Base-by-base conservation (phyloP, 1,284 basidiomycete genomes). In the Ustilago nuda region DNA sequence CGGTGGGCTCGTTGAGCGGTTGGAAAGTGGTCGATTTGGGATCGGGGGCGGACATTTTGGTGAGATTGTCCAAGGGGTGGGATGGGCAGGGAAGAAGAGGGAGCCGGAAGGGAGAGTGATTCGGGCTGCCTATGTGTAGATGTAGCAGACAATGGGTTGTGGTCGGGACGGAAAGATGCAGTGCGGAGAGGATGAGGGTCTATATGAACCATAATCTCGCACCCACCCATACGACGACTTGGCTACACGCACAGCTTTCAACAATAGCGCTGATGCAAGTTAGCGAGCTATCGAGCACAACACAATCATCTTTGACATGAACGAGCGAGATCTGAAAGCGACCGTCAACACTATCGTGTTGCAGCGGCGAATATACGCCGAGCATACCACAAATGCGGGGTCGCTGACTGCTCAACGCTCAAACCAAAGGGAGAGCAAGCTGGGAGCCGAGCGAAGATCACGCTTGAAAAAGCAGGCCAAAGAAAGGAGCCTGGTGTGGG, bases 1-100 rank as follows among this genome's bases (percentile, higher is more conserved):
- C 78, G 11, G 37, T 56, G 15, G 70, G 48, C 52, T 71, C 70
- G 57, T 59, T 68, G 50, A 81, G 78, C 33, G 79, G 71, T 11
- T 50, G 12, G 60, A 63, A 79, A 13, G 68, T 69, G 33, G 78
- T 74, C 3, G 75, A 55, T 37, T 73, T 73, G 60, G 70, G 70
- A 36, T 77, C 75, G 8, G 63, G 56, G 17, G 32, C 30, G 19
- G 70, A 61, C 72, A 75, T 76, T 23, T 13, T 68, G 23, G 51
- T 17, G 33, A 27, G 32, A 17, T 12, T n/a, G 41, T 19, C 27
- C 54, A 12, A n/a, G 19, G 35, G 41, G 27, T 45, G 53, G 56
- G 23, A 15, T 5, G 27, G 46, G 32, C 19, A 39, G 27, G 23
- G 58, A 13, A 32, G 17, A 3, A 13, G 41, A 19, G 30, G 8